Base-by-base conservation (phyloP, 2,329 filamentous ascomycete species). In the Fonsecaea pedrosoi region DNA sequence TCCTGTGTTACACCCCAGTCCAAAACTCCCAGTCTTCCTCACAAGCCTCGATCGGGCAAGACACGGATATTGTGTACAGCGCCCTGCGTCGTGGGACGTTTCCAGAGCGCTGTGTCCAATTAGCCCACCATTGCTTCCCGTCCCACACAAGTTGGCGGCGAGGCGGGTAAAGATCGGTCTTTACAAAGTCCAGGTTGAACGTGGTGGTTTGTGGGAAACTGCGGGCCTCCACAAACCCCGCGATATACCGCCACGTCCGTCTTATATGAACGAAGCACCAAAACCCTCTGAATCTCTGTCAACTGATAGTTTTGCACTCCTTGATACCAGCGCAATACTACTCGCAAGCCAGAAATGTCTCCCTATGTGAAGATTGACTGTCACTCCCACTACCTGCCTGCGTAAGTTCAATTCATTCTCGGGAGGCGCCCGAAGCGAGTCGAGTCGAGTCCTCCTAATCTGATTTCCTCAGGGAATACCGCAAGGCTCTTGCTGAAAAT, bases 321-420 rank as follows among this genome's bases (percentile, higher is more conserved):
- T 30, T 21, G 21, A 13, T 30, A 32, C 30, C 30, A 30, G 45
- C 18, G 45, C 21, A 35, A 18, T 6, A 35, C 7, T 18, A 35
- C 7, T 18, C 54, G n/a, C 57, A 34, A 34, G 37, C 18, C 50
- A 66, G 55, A 53, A 50, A 71, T 69, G 65, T 63, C 68, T 40
- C 70, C 62, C 2, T 65, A 70, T 54, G 45, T 54, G 6, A 72
- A 72, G 57, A 69, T 73, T 48, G 71, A 73, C 61, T 67, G 66
- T 37, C 71, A 73, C 34, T 71, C 69, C 8, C 71, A 73, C 55
- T 72, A 68, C 45, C 55, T 70, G 6, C 70, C 70, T 15, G 45
- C 64, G 68, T 70, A 30, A 62, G 69, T 57, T 21, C n/a, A 57
- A 67, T 54, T 21, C 25, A 60, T 37, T 61, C n/a, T 13, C 30